A percentile compares a stretch with the other conserved stretches of the same genome.
phyloP scores from a whole-genome alignment of 2,329 filamentous ascomycete species.

The Microthyrium microscopicum region DNA sequence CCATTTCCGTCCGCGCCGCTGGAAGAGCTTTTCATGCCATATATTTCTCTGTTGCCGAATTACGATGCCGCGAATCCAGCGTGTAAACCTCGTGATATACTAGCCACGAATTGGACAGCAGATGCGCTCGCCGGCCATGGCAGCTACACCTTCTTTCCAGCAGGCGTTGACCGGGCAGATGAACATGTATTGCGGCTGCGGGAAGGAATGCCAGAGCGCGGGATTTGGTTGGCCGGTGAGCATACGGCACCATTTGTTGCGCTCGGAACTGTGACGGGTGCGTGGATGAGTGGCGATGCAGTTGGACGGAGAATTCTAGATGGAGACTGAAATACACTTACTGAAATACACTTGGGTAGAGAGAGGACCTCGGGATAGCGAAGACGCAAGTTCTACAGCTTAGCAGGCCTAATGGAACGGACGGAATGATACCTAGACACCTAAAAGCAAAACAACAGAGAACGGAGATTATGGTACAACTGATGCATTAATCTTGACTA shows the following conservation, averaged over 20 bases:
- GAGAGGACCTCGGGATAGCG: too few species aligned
- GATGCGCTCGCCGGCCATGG: slow-evolving; percentile 70
- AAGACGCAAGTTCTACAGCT: too few species aligned
- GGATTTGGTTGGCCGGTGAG: slow-evolving; percentile 77
- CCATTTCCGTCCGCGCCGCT: slow-evolving; percentile 31
- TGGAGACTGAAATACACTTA: too few species aligned
- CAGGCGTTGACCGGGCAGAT: slow-evolving; percentile 54
- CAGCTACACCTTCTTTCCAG: slow-evolving; percentile 73
- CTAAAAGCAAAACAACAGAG: too few species aligned
- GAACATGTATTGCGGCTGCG: slow-evolving; percentile 49
- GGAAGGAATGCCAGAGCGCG: slow-evolving; percentile 39
- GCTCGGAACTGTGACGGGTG: slow-evolving; percentile 74
- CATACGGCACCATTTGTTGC: slow-evolving; percentile 84
- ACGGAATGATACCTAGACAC: too few species aligned
- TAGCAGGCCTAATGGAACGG: too few species aligned
- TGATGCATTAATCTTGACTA: too few species aligned
- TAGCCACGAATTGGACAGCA: slow-evolving; percentile 62
- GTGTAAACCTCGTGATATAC: slow-evolving; percentile 45
- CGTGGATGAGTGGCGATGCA: slow-evolving; percentile 78
- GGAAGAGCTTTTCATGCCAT: slow-evolving; percentile 55
- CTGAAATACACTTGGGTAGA: too few species aligned
- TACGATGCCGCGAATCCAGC: slow-evolving; percentile 37
- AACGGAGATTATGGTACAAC: too few species aligned
- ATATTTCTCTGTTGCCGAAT: slow-evolving; percentile 57
- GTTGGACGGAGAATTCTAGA: slow-evolving; percentile 49